A percentile compares a stretch with the other conserved stretches of the same genome.
These are phyloP conservation scores for Nematodospora valgi DNA, from an alignment of 805 yeast species.

Conservation along the genomic window DNA sequence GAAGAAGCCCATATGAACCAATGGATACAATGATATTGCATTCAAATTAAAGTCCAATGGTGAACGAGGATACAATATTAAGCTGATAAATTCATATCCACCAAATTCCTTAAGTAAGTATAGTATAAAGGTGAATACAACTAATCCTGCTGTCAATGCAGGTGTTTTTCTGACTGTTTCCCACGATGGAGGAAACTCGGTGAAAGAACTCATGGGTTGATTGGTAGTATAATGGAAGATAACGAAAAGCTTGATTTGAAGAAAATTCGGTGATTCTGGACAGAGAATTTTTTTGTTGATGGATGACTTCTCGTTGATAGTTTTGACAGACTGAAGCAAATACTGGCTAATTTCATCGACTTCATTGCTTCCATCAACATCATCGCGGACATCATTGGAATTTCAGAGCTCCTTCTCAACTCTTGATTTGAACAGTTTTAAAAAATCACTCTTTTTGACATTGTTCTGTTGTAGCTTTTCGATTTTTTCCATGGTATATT, in stretches of 20 bases:
- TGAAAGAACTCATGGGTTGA: too few relatives aligned
- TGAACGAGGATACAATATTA: constrained; percentile 56
- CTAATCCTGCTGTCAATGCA: constrained; percentile 61
- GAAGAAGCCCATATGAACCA: constrained; percentile 58
- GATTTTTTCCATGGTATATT: constrained; percentile 21
- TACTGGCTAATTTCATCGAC: too few relatives aligned
- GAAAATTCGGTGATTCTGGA: too few relatives aligned
- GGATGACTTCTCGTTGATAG: too few relatives aligned
- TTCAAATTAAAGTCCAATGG: constrained; percentile 44
- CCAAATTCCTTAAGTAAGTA: constrained; percentile 32
- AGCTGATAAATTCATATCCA: constrained; percentile 21
- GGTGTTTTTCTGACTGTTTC: too few relatives aligned
- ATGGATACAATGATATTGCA: constrained; percentile 66
- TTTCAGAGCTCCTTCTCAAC: constrained; percentile 9
- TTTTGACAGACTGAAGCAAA: too few relatives aligned
- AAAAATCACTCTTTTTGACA: constrained; percentile 20
- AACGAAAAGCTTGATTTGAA: too few relatives aligned
- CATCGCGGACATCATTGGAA: too few relatives aligned
- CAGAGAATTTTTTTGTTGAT: too few relatives aligned
- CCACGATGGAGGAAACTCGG: too few relatives aligned
- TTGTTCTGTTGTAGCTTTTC: constrained; percentile 22
- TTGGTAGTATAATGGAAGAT: too few relatives aligned
- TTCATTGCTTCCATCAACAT: too few relatives aligned
- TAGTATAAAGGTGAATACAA: constrained; percentile 50
- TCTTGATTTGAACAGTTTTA: constrained; percentile 15